Conservation (phyloP, 1,139 yeast species). For the Pichia inconspicua region DNA sequence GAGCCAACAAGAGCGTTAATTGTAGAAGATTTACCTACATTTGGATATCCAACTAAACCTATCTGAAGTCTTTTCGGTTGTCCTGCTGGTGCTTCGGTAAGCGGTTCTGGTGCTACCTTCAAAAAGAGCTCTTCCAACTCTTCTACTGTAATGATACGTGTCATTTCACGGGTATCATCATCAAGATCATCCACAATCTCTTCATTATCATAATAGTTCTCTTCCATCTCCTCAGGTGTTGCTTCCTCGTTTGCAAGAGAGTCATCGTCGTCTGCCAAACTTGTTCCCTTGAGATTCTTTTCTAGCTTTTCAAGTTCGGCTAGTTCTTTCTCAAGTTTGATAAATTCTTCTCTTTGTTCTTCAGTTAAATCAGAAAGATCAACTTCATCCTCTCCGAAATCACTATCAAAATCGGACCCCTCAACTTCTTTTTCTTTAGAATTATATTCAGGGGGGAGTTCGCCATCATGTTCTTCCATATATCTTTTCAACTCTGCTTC, state of each 20-base stretch:
- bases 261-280: conserved; percentile 10
- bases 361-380: conserved; percentile 29
- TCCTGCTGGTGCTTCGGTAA: conserved; percentile 42
- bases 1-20: conserved; percentile 94
- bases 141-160: conserved; percentile 69
- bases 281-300: conserved; percentile 21
- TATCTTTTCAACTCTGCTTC: conserved; percentile 22
- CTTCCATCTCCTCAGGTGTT: conserved; percentile 9
- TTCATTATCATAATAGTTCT: conserved; percentile 9
- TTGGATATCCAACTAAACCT: conserved; percentile 95
- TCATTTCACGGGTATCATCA: conserved; percentile 38
- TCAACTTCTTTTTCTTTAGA: conserved; percentile 36
- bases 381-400: conserved; percentile 15
- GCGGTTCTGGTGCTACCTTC: conserved; percentile 68
- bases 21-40: conserved; percentile 95
- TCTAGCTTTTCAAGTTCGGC: conserved; percentile 25
- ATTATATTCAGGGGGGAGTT: conserved; percentile 37
- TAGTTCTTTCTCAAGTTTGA: conserved; percentile 24
- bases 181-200: conserved; percentile 27
- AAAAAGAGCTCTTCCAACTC: conserved; percentile 78
- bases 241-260: conserved; percentile 18
- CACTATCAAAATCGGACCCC: conserved; percentile 11
- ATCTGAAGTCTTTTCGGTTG: conserved; percentile 62
- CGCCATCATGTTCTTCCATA: conserved; percentile 31
- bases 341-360: conserved; percentile 27